Base-by-base conservation (phyloP, 768 basidiomycete genomes). In the Mycena vitilis region DNA sequence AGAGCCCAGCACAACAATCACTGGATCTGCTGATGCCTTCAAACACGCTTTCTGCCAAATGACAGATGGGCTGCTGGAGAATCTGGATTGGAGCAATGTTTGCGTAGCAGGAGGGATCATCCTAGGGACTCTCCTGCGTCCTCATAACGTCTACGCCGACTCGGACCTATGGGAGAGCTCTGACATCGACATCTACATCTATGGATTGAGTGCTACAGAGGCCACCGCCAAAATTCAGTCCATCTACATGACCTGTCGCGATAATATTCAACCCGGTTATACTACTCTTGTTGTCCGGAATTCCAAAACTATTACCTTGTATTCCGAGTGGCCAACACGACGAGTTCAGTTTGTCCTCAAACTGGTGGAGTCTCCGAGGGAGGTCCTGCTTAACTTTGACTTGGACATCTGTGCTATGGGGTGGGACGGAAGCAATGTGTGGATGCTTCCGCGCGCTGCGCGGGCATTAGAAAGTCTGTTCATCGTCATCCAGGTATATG, bases 371-470 rank as follows among this genome's bases (percentile, higher is more conserved):
- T 60, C 58, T 9, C 56, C 57, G 1, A 48, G 23, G 11, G 45
- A 22, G n/a, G 56, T 65, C 37, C 25, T 58, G 2, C 36, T 57
- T 2, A 57, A 58, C 38, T 65, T 65, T 20, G 64, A 65, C n/a
- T 34, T 65, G 1, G 64, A 65, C 48, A 45, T 65, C 9, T 65
- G 64, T 25, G 64, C 64, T 4, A 52, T 65, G 48, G 56, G 55
- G 5, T 65, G 56, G 56, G 64, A 65, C n/a, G 65, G 65, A 13
- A 13, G 2, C 7, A 36, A 53, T 11, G 15, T 66, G 4, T 66
- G 65, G 65, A 66, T 66, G 57, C 56, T 60, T 18, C 65, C 65
- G 1, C 56, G 65, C 7, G 65, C 65, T 4, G 57, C 57, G 4
- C 65, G 58, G 3, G 65, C 65, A 12, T 12, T 66, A 2, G 65